These are phyloP conservation scores for Chrysosporium keratinophilum DNA, from an alignment of 2,329 filamentous ascomycete genomes.

Conservation along the genomic window DNA sequence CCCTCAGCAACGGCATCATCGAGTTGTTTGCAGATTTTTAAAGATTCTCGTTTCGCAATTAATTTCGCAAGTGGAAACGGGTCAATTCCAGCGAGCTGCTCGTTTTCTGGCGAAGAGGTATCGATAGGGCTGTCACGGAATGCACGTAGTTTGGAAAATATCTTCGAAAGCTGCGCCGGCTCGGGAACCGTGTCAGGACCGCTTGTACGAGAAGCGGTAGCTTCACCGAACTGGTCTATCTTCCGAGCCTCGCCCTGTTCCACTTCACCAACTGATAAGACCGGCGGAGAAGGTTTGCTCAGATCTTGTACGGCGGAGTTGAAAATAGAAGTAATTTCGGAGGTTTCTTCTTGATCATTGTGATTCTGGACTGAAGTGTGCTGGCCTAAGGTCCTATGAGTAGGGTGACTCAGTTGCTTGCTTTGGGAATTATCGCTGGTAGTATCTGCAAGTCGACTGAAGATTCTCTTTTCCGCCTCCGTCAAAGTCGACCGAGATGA, in stretches of 20 bases:
- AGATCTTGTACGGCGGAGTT: slow-evolving; percentile 7
- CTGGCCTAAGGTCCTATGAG: background rate
- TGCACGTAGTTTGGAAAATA: slow-evolving; percentile 7
- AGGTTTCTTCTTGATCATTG: background rate
- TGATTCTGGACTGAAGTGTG: background rate
- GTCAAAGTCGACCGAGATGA: slow-evolving; percentile 5
- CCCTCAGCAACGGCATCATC: slow-evolving; percentile 22
- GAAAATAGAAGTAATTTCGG: slow-evolving; percentile 12
- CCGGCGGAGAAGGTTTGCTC: background rate
- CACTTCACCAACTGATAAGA: background rate
- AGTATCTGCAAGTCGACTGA: slow-evolving; percentile 5
- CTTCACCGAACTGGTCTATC: background rate
- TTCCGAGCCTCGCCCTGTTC: background rate
- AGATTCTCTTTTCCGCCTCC: slow-evolving; percentile 6
- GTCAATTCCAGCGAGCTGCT: slow-evolving; percentile 8
- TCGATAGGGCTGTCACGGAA: slow-evolving; percentile 9
- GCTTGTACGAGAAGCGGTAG: background rate
- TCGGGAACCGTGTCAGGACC: background rate
- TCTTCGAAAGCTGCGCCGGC: background rate
- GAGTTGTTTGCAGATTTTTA: slow-evolving; percentile 26
- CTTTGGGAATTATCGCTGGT: background rate
- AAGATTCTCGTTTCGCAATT: slow-evolving; percentile 24
- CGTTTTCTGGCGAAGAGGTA: slow-evolving; percentile 1
- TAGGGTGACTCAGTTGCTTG: background rate
- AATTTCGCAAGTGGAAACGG: slow-evolving; percentile 14